Conservation (phyloP, 305 asterid genomes). For the Fraxinus ornus region DNA sequence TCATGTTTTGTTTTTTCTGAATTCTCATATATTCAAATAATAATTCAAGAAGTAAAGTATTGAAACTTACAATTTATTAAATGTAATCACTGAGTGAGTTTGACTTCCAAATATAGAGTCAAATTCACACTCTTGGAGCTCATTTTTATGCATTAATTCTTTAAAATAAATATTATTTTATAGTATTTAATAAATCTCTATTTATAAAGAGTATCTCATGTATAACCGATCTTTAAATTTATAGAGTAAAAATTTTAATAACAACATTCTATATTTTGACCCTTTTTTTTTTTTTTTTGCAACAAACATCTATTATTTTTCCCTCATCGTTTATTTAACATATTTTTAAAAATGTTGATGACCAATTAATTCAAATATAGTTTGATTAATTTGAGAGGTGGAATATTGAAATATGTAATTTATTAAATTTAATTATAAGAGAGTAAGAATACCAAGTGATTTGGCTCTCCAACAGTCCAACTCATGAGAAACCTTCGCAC, state of each 20-base stretch:
- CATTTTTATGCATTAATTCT: not conserved
- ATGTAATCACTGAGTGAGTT: not conserved
- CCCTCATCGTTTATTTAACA: not conserved
- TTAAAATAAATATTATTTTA: too few relatives aligned
- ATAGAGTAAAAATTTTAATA: not conserved
- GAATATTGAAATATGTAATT: not conserved
- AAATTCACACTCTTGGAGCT: not conserved
- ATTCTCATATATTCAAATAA: not conserved
- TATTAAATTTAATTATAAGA: not conserved
- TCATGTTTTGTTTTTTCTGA: not conserved
- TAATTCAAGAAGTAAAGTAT: not conserved
- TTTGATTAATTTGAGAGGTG: not conserved
- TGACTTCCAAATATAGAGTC: not conserved
- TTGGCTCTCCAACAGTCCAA: not conserved
- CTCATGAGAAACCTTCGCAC: not conserved
- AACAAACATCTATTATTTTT: too few relatives aligned
- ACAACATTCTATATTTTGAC: not conserved
- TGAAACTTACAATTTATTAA: not conserved
- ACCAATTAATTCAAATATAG: not conserved
- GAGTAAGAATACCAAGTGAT: slow-evolving; percentile 11
- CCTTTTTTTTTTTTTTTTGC: not conserved
- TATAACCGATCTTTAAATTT: too few relatives aligned
- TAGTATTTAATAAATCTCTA: not conserved
- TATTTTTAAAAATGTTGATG: not conserved
- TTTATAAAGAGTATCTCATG: not conserved